Base-by-base conservation (phyloP, 169 alveolate species). In the Plasmodium gallinaceum region DNA sequence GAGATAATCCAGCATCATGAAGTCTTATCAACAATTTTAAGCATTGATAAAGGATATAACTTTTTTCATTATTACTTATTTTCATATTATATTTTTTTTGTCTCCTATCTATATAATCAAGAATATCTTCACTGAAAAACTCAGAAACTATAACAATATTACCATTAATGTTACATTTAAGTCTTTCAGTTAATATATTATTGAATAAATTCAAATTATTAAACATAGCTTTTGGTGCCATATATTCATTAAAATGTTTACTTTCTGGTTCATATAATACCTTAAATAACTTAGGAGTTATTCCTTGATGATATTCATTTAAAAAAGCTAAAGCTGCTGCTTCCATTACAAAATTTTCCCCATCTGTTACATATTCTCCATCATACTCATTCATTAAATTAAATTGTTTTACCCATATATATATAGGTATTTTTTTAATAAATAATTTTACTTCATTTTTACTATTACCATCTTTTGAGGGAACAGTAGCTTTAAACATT, bases 341-440 rank as follows among this genome's bases (percentile, higher is more conserved):
- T 60, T 94, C 97, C 92, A 92, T 92, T 3, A 94, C 97, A 72
- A 93, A 94, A 61, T 94, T 94, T 37, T 94, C 97, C 10, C 97
- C 97, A 88, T 94, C 97, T 10, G 96, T 93, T 54, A 94, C 91
- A 62, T 90, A 94, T 51, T 87, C 92, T 2, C 97, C 97, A 22
- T 93, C 94, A 87, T 78, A 94, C 24, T 91, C 86, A 74, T 88
- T 92, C 70, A 88, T 89, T 72, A 87, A 72, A 65, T 80, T 88
- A 92, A 93, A 93, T 61, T 94, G 97, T 57, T 93, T 88, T 32
- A 85, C 58, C 97, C 97, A 94, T 58, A 93, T 93, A 18, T 87
- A 74, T 16, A 91, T 83, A 45, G 97, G 97, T 16, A 94, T 66
- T 68, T 88, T 92, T 71, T 94, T 94, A 24, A 94, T 58, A 83